Base-by-base conservation (phyloP, 2,329 filamentous ascomycete species). In the Colletotrichum brevisporum region DNA sequence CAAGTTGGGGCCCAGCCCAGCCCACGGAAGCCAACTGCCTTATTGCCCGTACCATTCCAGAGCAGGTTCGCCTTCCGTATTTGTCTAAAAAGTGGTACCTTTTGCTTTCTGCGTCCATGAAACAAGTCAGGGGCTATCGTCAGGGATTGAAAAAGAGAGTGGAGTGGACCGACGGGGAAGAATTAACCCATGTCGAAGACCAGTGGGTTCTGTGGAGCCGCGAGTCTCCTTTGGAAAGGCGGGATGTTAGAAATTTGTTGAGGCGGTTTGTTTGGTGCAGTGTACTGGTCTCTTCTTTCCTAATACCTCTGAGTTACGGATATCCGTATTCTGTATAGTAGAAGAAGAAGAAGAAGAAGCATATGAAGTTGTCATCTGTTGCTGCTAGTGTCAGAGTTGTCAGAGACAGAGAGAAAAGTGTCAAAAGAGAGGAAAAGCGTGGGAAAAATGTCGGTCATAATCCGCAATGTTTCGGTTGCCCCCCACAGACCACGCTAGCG, bases 81-180 rank as follows among this genome's bases (percentile, higher is more conserved):
- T 64, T 63, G 55, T 52, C 55, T 56, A 66, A 60, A 69, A 52
- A 45, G 51, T 60, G 62, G 62, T 50, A 27, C 67, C 24, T 21
- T 26, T 55, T 61, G 48, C 62, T 48, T 53, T 36, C 43, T 47
- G 27, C 13, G 21, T 15, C 51, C 55, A 67, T 61, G 67, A 69
- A 69, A 66, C 67, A 61, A 39, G 48, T 21, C 43, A 66, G 67
- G 55, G 67, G 55, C 36, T 47, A 45, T 55, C 43, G 43, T n/a
- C 56, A 39, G 36, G 54, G 55, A 57, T 45, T 31, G 43, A n/a
- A 18, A 47, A 31, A 8, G 27, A 31, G 27, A 8, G 6, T 31
- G 27, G 43, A 47, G n/a, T 43, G 36, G 36, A 24, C 12, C 26
- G 52, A 15, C 36, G 18, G 24, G 39, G 24, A 31, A 45, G 48